A percentile compares a stretch with the other conserved stretches of the same genome.
Evolutionary conservation across 2,329 filamentous ascomycete genomes (phyloP).

Genomic region (Myriosclerotinia duriaeana): DNA sequence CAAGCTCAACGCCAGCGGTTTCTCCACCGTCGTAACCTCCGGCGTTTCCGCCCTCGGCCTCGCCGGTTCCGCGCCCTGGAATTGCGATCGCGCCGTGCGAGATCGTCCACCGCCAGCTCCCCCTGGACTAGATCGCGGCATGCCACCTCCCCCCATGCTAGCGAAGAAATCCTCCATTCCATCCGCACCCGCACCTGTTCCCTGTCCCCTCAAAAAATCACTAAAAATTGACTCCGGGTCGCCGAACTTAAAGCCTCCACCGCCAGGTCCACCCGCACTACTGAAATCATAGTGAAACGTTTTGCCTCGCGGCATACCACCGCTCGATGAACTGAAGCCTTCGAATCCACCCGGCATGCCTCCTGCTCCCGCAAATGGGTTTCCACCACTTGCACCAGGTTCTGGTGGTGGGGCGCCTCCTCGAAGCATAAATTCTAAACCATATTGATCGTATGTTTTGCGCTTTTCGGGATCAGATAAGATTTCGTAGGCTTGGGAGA

Average conservation of each 20-base stretch:
- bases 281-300: conserved; percentile 52
- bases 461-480: conserved; percentile 96
- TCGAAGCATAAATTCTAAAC: conserved; percentile 85
- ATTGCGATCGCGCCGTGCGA: conserved; percentile 42
- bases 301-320: conserved; percentile 52
- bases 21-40: conserved; percentile 88
- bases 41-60: conserved; percentile 55
- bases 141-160: conserved; percentile 25
- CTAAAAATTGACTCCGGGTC: conserved; percentile 82
- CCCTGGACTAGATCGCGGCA: conserved; percentile 45
- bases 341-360: conserved; percentile 55
- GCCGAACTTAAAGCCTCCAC: conserved; percentile 75
- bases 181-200: conserved; percentile 45
- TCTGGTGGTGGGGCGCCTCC: conserved; percentile 71
- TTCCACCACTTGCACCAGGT: conserved; percentile 53
- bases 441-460: conserved; percentile 91
- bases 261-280: conserved; percentile 46
- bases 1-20: conserved; percentile 73
- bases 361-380: conserved; percentile 59
- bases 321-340: conserved; percentile 46
- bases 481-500: conserved; percentile 96
- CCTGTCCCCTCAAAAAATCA: conserved; percentile 69
- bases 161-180: conserved; percentile 56
- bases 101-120: conserved; percentile 49
- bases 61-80: conserved; percentile 44